Conservation (phyloP, 2,329 filamentous ascomycete species). For the Fusarium continuum region DNA sequence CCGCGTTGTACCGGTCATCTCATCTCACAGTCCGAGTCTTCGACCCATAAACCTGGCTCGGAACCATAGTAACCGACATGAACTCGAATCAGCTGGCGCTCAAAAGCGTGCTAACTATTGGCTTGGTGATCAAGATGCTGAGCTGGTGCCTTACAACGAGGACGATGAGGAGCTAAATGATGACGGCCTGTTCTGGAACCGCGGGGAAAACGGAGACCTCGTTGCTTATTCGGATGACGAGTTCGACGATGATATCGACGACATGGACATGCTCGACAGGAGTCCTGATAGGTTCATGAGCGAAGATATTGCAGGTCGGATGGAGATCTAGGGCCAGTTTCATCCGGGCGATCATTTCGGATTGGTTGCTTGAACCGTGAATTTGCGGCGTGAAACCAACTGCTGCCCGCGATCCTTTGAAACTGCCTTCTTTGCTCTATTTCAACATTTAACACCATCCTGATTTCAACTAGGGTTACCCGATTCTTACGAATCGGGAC, state of each 20-base stretch:
- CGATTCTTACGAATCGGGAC: conserved; percentile 2
- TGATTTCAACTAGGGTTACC: conserved; percentile 19
- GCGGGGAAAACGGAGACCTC: conserved; percentile 66
- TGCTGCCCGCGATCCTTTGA: background rate
- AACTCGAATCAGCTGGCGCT: conserved; percentile 49
- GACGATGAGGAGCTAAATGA: conserved; percentile 60
- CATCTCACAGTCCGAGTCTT: conserved; percentile 65
- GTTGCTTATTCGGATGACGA: conserved; percentile 63
- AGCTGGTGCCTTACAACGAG: conserved; percentile 56
- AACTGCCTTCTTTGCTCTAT: conserved; percentile 14
- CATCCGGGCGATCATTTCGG: background rate
- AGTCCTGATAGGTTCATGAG: conserved; percentile 65
- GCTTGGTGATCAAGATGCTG: conserved; percentile 75
- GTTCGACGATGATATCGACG: conserved; percentile 59
- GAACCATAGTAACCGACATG: conserved; percentile 40
- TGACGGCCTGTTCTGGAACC: conserved; percentile 65
- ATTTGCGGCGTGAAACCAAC: background rate
- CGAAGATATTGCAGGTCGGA: conserved; percentile 69
- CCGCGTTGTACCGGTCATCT: conserved; percentile 83
- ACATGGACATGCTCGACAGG: conserved; percentile 52
- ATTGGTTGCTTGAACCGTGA: background rate
- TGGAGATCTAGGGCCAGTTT: conserved; percentile 63
- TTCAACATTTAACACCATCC: conserved; percentile 32
- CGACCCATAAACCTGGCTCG: conserved; percentile 46
- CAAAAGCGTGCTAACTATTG: conserved; percentile 86